A percentile compares a stretch with the other conserved stretches of the same genome.
These are phyloP conservation scores for Solanum rostratum DNA, from an alignment of 257 asterid genomes.

Conservation along the genomic window DNA sequence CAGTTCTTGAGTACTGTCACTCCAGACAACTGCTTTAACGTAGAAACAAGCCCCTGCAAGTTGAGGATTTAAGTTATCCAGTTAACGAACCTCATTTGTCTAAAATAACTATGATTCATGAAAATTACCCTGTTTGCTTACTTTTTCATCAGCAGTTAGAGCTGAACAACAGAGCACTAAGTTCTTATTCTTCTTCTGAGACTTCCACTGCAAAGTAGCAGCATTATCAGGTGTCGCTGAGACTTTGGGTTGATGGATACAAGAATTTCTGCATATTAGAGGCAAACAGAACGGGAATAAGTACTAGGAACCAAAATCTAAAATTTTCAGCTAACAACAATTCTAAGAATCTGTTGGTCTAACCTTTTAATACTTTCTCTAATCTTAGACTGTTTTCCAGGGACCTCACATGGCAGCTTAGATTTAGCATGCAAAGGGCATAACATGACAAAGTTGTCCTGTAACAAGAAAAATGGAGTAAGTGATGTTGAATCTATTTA, in stretches of 20 bases:
- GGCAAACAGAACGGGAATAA: neutral
- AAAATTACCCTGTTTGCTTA: conserved; percentile 10
- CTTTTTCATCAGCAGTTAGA: conserved; percentile 58
- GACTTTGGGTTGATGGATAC: conserved; percentile 10
- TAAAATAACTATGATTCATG: neutral
- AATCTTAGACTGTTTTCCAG: conserved; percentile 25
- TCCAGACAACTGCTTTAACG: conserved; percentile 41
- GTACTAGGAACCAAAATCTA: neutral
- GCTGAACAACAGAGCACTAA: conserved; percentile 72
- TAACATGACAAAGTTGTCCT: conserved; percentile 81
- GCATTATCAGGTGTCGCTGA: conserved; percentile 17
- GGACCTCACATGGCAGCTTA: conserved; percentile 51
- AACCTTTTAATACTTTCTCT: conserved; percentile 16
- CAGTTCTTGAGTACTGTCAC: conserved; percentile 54
- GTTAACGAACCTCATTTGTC: neutral
- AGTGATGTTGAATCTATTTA: neutral
- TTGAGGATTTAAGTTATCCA: neutral
- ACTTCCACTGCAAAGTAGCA: conserved; percentile 29
- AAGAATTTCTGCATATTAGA: conserved; percentile 26
- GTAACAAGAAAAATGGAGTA: conserved; percentile 7
- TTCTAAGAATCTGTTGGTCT: neutral
- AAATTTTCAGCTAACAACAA: neutral
- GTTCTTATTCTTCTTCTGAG: conserved; percentile 35
- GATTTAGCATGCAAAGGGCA: conserved; percentile 69
- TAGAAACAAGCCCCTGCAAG: conserved; percentile 48